phyloP scores from a whole-genome alignment of 768 basidiomycete genomes.

The Leucogyrophana mollusca region DNA sequence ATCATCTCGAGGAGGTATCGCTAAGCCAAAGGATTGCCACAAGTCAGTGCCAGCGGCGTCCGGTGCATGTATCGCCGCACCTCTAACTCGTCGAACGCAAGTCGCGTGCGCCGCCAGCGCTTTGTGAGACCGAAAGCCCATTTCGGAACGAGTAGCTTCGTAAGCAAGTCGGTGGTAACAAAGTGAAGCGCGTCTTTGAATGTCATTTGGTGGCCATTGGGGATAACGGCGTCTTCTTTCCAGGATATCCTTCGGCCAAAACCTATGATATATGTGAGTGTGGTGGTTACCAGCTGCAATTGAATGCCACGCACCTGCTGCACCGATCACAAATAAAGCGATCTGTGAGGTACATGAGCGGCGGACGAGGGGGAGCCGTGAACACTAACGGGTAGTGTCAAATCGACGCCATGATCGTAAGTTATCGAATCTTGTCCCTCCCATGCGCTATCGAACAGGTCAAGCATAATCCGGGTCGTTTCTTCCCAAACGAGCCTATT shows the following conservation, averaged over 20 bases:
- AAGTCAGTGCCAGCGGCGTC: not conserved
- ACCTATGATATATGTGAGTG: constrained; percentile 26
- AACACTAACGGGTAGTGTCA: constrained; percentile 50
- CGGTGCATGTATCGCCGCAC: constrained; percentile 18
- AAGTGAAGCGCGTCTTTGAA: constrained; percentile 50
- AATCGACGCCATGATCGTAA: constrained; percentile 46
- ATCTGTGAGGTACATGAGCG: constrained; percentile 34
- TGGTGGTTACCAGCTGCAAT: not conserved
- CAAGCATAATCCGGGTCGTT: constrained; percentile 39
- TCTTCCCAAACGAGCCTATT: constrained; percentile 47
- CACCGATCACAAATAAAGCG: constrained; percentile 54
- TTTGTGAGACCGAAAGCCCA: constrained; percentile 38
- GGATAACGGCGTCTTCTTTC: constrained; percentile 40
- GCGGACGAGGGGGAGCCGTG: constrained; percentile 4
- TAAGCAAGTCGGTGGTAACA: constrained; percentile 35
- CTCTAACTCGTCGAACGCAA: constrained; percentile 44
- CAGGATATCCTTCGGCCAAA: constrained; percentile 53
- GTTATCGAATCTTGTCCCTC: constrained; percentile 35
- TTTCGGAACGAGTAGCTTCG: constrained; percentile 38
- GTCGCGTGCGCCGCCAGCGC: constrained; percentile 25
- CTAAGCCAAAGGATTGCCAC: constrained; percentile 17
- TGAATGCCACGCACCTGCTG: constrained; percentile 38
- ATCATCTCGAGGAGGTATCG: constrained; percentile 56
- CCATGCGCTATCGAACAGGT: constrained; percentile 51
- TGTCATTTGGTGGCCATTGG: constrained; percentile 44